These are phyloP conservation scores for Beta corolliflora DNA, from an alignment of 179 eudicot genomes.

Conservation along the genomic window DNA sequence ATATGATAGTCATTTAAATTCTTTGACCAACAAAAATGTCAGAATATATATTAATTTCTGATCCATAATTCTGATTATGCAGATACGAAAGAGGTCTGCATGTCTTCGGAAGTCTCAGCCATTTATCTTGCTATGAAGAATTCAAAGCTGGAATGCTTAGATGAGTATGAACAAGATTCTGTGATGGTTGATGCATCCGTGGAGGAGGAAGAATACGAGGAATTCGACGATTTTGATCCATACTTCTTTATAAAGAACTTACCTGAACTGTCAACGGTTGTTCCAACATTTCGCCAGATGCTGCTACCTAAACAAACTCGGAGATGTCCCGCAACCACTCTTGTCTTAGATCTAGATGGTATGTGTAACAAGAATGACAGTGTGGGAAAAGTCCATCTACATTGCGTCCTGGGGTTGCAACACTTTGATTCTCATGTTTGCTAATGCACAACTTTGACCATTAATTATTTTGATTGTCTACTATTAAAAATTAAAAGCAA, in stretches of 20 bases:
- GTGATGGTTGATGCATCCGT: conserved; percentile 58
- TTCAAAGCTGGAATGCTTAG: conserved; percentile 82
- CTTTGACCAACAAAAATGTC: neutral
- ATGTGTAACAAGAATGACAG: conserved; percentile 15
- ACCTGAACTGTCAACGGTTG: conserved; percentile 83
- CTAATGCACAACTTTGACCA: too few species aligned
- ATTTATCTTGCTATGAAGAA: conserved; percentile 81
- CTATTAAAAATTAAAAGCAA: too few species aligned
- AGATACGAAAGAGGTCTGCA: conserved; percentile 50
- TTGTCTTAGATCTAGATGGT: conserved; percentile 99
- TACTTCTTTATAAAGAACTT: conserved; percentile 87
- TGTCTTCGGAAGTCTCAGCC: conserved; percentile 83
- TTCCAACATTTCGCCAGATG: conserved; percentile 81
- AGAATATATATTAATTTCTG: neutral
- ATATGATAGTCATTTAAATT: neutral
- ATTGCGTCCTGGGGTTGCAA: neutral
- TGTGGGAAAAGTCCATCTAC: neutral
- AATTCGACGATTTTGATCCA: conserved; percentile 93
- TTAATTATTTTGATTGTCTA: too few species aligned
- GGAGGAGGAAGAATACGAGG: conserved; percentile 84
- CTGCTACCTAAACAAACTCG: conserved; percentile 93
- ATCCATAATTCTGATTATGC: conserved; percentile 33
- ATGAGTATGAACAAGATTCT: conserved; percentile 72
- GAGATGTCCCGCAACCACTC: conserved; percentile 93
- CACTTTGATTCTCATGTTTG: neutral